Base-by-base conservation (phyloP, 805 yeast genomes). In the Suhomyces pyralidae region DNA sequence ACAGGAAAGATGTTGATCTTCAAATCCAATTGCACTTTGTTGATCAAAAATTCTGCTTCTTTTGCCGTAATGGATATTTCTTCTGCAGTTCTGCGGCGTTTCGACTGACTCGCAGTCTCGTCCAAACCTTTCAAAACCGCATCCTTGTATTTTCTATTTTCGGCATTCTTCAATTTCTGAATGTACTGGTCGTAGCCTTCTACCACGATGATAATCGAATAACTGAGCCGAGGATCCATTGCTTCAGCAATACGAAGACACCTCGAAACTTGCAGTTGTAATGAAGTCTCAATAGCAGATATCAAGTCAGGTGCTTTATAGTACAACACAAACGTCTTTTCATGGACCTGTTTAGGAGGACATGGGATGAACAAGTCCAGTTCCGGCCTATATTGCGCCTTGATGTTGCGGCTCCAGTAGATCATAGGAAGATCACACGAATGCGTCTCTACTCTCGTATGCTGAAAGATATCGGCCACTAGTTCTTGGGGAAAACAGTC, bases 291-390 rank as follows among this genome's bases (percentile, higher is more conserved):
- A 4, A 64, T 45, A 28, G 52, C 57, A 5, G 46, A 45, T 7
- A 79, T 68, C 42, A 85, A 74, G 0, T 75, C 77, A 7, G 68
- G 65, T 0, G 85, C 81, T 4, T 74, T 71, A 55, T 76, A 82
- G 45, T 77, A 72, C 1, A 85, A 53, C 1, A 80, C 72, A 2
- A 71, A 54, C 1, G 71, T 69, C 9, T 66, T 67, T 59, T 86
- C 91, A 5, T 71, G 69, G 0, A 73, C 54, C 2, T 74, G 60
- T 28, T 62, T 68, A 1, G 74, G 65, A 0, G 65, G 69, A 46
- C 80, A 70, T 0, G 92, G 92, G 8, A 81, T 73, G 57, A 83
- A 86, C 0, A 78, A 59, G 53, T 83, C 88, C 25, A 71, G 70
- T 1, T 61, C 61, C 8, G 68, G 56, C 58, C 82, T 80, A 64